These are phyloP conservation scores for Pinus albicaulis DNA, from an alignment of 75 land plant genomes.

Conservation along the genomic window DNA sequence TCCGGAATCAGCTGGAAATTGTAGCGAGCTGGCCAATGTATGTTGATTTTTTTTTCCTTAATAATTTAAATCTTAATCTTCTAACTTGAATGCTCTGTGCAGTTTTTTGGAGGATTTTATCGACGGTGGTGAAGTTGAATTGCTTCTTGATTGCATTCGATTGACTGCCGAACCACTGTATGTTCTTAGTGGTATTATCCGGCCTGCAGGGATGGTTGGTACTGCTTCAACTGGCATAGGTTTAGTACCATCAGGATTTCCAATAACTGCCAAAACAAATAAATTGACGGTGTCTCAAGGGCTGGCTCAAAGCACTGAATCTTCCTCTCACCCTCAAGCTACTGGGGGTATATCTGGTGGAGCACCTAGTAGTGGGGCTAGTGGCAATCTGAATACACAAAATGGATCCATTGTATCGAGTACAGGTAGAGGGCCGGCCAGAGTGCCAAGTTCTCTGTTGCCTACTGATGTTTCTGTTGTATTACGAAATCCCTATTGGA, in stretches of 20 bases:
- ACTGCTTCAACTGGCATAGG: constrained; percentile 43
- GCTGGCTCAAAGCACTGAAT: constrained; percentile 28
- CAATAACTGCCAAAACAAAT: constrained; percentile 30
- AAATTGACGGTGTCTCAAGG: constrained; percentile 42
- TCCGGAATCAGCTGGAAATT: no score
- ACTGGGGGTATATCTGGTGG: constrained; percentile 23
- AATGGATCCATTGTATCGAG: constrained; percentile 65
- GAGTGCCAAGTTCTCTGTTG: constrained; percentile 96
- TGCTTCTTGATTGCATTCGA: constrained; percentile 89
- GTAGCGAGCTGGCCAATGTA: no score
- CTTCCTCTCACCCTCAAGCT: constrained; percentile 24
- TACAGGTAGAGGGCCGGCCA: constrained; percentile 83
- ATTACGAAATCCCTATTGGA: constrained; percentile 90
- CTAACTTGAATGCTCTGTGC: constrained; percentile 16
- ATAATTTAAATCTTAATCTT: neutral
- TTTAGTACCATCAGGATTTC: constrained; percentile 16
- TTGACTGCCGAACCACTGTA: constrained; percentile 97
- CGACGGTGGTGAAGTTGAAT: constrained; percentile 89
- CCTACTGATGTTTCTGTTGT: constrained; percentile 98
- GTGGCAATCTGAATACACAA: constrained; percentile 43
- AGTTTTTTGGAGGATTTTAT: constrained; percentile 98
- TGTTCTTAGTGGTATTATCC: constrained; percentile 90
- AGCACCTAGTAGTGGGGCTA: constrained; percentile 20
- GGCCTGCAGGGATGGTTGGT: constrained; percentile 85
- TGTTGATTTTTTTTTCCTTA: neutral